Base-by-base conservation (phyloP, 73 alveolate species). In the Urostyla sp. region DNA sequence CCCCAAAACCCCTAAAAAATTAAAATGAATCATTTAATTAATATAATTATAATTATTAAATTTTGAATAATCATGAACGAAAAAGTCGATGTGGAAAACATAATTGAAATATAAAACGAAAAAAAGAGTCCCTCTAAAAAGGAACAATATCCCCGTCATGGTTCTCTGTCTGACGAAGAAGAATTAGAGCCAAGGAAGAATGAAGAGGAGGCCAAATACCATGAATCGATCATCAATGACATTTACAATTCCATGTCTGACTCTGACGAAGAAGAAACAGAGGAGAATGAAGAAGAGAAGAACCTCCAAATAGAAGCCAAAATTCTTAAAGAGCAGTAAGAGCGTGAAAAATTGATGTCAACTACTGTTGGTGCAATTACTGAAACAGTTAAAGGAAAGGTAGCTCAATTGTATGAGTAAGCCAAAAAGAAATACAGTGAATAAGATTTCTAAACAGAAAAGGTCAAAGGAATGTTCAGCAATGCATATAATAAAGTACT, bases 191-290 rank as follows among this genome's bases (percentile, higher is more conserved):
- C 52, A 10, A 40, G 20, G 20, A 15, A 20, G 1, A 69, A 69
- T 48, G 83, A 69, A 48, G 83, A 69, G 30, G 83, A 49, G 34
- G 48, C 34, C 23, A 49, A 49, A 43, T 69, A 69, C 31, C 56
- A 38, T 16, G 69, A 69, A 0, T 46, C 34, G 44, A 69, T 69
- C 23, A 69, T 69, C 1, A 16, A 21, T 10, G 83, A 69, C 30
- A 7, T 69, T 5, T 69, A 69, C 35, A 59, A 59, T 4, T 16
- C 34, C 11, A 23, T 69, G 18, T 48, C 72, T 1, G 48, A 59
- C 48, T 56, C 40, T 26, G 83, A 69, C 49, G 83, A 69, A 40
- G 83, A 69, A 34, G 83, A 69, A 32, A 31, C 53, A 5, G 16
- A 44, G 34, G 53, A 69, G 4, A 38, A 69, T 48, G 43, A 37